phyloP scores from a whole-genome alignment of 2,329 filamentous ascomycete species.

The Colletotrichum spinosum region DNA sequence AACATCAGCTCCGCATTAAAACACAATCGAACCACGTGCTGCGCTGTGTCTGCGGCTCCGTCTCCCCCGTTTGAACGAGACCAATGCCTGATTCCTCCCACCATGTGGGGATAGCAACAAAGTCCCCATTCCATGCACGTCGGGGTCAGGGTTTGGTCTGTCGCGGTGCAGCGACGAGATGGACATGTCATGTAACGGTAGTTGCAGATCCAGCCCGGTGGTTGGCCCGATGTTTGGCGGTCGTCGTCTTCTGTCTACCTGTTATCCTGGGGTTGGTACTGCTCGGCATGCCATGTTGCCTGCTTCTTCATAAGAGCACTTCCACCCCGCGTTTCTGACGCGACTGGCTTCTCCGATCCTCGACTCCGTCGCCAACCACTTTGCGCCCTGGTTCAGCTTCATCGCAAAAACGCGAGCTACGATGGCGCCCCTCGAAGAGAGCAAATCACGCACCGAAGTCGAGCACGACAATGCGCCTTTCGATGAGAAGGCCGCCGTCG shows the following conservation, averaged over 20 bases:
- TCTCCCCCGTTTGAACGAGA: constrained; percentile 22
- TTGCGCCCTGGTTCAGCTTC: background rate
- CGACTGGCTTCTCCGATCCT: background rate
- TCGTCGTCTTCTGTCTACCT: constrained; percentile 2
- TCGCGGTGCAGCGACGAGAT: constrained; percentile 10
- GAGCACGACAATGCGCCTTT: constrained; percentile 31
- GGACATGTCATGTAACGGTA: constrained; percentile 31
- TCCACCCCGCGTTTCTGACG: background rate
- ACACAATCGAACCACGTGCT: constrained; percentile 19
- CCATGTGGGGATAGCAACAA: constrained; percentile 16
- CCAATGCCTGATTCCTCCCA: constrained; percentile 15
- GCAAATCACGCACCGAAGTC: constrained; percentile 27
- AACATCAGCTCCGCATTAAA: constrained; percentile 5
- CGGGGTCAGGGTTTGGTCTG: background rate
- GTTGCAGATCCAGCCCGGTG: constrained; percentile 24
- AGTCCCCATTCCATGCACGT: constrained; percentile 14
- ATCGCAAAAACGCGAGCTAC: background rate
- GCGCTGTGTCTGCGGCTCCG: constrained; percentile 17
- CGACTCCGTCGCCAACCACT: background rate
- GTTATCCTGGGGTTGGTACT: background rate
- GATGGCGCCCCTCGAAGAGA: constrained; percentile 29
- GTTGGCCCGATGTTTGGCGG: constrained; percentile 19
- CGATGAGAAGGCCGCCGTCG: constrained; percentile 25
- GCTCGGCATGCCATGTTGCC: background rate
- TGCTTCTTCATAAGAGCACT: constrained; percentile 15